These are phyloP conservation scores for Gynandropsis gynandra DNA, from an alignment of 345 rosid species.

Conservation along the genomic window DNA sequence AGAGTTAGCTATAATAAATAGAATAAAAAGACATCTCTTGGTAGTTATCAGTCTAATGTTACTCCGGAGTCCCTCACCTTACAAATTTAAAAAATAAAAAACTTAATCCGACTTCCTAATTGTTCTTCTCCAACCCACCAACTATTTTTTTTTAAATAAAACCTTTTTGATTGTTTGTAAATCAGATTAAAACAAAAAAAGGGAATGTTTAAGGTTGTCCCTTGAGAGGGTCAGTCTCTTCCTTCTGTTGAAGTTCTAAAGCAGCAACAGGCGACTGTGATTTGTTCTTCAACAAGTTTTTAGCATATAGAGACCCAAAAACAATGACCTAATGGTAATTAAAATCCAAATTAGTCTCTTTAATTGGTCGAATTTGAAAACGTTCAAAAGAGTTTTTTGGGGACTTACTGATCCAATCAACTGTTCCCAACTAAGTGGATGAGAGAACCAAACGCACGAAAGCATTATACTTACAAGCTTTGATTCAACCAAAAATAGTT, in stretches of 20 bases:
- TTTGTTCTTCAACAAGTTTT: conserved; percentile 40
- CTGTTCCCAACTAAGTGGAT: conserved; percentile 91
- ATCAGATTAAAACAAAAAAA: too few species aligned
- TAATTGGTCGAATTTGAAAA: neutral
- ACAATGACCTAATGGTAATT: conserved; percentile 45
- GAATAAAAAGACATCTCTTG: too few species aligned
- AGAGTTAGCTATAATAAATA: too few species aligned
- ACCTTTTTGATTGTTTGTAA: too few species aligned
- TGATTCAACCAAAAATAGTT: neutral
- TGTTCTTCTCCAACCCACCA: too few species aligned
- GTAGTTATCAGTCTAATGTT: too few species aligned
- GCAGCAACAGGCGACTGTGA: conserved; percentile 28
- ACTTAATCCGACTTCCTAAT: too few species aligned
- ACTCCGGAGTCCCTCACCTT: too few species aligned
- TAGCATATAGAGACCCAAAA: conserved; percentile 64
- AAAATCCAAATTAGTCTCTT: conserved; percentile 13
- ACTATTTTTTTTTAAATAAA: too few species aligned
- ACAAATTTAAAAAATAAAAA: too few species aligned
- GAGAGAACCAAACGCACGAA: conserved; percentile 81
- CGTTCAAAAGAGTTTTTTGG: neutral
- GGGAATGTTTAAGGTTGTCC: conserved; percentile 22
- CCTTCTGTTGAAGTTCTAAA: conserved; percentile 30
- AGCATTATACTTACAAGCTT: conserved; percentile 89
- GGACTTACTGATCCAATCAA: conserved; percentile 73
- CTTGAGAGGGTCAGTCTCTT: conserved; percentile 36